Conservation (phyloP, 768 basidiomycete genomes). For the Mycena amicta region DNA sequence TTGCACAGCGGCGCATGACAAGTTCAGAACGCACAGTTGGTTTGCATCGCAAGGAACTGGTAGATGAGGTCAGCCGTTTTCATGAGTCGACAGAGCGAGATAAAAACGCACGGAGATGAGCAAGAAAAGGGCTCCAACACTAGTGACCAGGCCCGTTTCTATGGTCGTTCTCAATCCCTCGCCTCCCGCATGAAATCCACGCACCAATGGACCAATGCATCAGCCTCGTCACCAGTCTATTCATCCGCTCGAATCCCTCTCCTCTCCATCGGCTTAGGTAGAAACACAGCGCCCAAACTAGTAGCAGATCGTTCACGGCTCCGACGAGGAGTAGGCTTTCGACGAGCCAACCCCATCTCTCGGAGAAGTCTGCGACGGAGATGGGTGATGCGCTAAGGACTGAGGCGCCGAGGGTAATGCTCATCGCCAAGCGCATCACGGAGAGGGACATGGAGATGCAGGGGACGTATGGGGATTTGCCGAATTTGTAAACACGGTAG, state of each 20-base stretch:
- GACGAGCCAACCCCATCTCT: conserved; percentile 6
- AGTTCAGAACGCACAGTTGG: conserved; percentile 1
- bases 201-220: conserved; percentile 14
- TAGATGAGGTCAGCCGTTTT: too few species aligned
- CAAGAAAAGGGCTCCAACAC: neutral
- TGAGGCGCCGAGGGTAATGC: neutral
- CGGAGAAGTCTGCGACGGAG: neutral
- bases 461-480: conserved; percentile 1
- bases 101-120: conserved; percentile 4
- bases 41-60: conserved; percentile 11
- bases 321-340: conserved; percentile 1
- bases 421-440: neutral
- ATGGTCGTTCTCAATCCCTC: too few species aligned
- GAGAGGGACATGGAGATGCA: conserved; percentile 5
- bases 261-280: conserved; percentile 6
- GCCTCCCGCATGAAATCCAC: neutral
- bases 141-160: conserved; percentile 12
- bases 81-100: neutral
- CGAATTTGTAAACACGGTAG: conserved; percentile 12
- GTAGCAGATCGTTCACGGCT: conserved; percentile 4
- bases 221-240: conserved; percentile 5
- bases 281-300: conserved; percentile 7
- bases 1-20: too few species aligned
- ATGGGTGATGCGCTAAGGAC: neutral
- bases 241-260: conserved; percentile 10